Evolutionary conservation across 176 grass and related monocot species (phyloP).

Genomic region (Hsuehochloa calcarea): DNA sequence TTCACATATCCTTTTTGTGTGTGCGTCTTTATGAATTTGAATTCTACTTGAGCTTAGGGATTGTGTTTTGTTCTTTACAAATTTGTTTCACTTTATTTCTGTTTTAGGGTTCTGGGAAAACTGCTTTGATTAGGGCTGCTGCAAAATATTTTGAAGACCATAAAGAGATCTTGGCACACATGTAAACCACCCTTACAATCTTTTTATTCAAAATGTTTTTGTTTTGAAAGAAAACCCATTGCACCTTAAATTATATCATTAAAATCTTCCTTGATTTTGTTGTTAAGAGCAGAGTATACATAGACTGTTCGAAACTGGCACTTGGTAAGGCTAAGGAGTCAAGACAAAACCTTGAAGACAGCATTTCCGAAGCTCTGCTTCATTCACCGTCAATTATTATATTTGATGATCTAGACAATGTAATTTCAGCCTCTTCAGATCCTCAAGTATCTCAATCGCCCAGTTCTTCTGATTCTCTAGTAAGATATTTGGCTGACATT

Average conservation of each 20-base stretch:
- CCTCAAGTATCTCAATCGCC: slow-evolving; percentile 64
- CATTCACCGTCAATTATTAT: slow-evolving; percentile 78
- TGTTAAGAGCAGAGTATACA: slow-evolving; percentile 67
- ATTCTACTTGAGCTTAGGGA: slow-evolving; percentile 2
- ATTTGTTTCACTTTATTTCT: slow-evolving; percentile 19
- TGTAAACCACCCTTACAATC: slow-evolving; percentile 47
- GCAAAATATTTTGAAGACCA: slow-evolving; percentile 77
- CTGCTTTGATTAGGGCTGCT: slow-evolving; percentile 76
- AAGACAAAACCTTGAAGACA: slow-evolving; percentile 60
- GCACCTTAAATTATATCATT: slow-evolving; percentile 7
- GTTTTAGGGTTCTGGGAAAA: slow-evolving; percentile 92
- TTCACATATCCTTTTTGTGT: slow-evolving; percentile 5
- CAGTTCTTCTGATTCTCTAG: slow-evolving; percentile 64
- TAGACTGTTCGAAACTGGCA: slow-evolving; percentile 83
- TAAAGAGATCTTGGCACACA: slow-evolving; percentile 75
- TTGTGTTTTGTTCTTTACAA: background rate
- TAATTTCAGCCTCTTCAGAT: slow-evolving; percentile 76
- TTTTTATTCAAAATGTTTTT: background rate
- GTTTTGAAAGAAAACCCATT: slow-evolving; percentile 14
- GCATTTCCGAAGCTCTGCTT: slow-evolving; percentile 67
- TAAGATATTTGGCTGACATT: slow-evolving; percentile 68
- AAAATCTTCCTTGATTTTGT: slow-evolving; percentile 17
- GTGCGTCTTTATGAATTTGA: slow-evolving; percentile 17
- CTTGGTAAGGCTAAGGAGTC: slow-evolving; percentile 66
- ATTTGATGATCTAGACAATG: slow-evolving; percentile 89